phyloP scores from a whole-genome alignment of 2,329 filamentous ascomycete genomes.

The Stromatinia cepivora region DNA sequence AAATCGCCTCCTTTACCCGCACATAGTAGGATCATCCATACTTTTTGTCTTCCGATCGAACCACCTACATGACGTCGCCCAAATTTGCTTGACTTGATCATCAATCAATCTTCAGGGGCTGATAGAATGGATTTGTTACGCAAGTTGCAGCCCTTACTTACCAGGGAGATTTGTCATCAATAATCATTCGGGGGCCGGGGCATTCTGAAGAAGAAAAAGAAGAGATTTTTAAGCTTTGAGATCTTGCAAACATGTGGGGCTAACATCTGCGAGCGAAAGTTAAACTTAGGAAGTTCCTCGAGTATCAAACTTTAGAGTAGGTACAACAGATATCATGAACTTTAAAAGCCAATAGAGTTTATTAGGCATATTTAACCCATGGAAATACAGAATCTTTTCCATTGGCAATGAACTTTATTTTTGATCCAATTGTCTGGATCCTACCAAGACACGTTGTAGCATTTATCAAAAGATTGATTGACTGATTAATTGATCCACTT shows the following conservation, averaged over 20 bases:
- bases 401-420: too few species aligned
- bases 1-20: background rate
- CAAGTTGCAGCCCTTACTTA: background rate
- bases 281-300: too few species aligned
- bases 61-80: background rate
- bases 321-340: too few species aligned
- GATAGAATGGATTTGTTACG: background rate
- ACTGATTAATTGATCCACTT: too few species aligned
- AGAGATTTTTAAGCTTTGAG: background rate
- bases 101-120: background rate
- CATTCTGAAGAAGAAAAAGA: background rate
- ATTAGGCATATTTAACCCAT: too few species aligned
- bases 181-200: background rate
- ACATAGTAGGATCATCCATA: background rate
- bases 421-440: too few species aligned
- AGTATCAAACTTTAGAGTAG: too few species aligned
- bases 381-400: too few species aligned
- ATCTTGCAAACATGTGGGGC: background rate
- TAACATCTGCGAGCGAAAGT: too few species aligned
- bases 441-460: too few species aligned
- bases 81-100: background rate
- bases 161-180: background rate
- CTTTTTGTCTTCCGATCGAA: background rate
- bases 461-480: too few species aligned
- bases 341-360: too few species aligned